phyloP scores from a whole-genome alignment of 2,329 filamentous ascomycete species.

The Xenoacremonium recifei region DNA sequence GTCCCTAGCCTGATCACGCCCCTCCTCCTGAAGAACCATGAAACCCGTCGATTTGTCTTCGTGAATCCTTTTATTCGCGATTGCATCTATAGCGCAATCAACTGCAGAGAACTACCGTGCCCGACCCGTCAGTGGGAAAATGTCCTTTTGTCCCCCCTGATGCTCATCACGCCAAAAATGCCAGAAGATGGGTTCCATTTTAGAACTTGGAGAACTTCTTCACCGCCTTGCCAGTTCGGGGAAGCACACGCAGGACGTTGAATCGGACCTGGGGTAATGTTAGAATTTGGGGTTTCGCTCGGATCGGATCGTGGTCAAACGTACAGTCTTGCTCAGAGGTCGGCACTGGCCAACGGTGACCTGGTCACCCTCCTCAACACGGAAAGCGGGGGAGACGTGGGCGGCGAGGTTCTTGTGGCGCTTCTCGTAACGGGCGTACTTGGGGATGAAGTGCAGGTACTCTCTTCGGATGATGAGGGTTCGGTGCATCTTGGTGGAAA shows the following conservation, averaged over 20 bases:
- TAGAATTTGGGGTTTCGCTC: constrained; percentile 17
- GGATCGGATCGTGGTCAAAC: constrained; percentile 37
- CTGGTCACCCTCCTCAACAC: constrained; percentile 99
- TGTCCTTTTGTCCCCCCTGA: constrained; percentile 35
- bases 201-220: constrained; percentile 99
- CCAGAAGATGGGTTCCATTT: constrained; percentile 48
- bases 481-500: constrained; percentile 99
- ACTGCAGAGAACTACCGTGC: constrained; percentile 42
- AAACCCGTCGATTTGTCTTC: constrained; percentile 35
- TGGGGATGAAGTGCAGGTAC: constrained; percentile 99
- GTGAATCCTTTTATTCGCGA: constrained; percentile 43
- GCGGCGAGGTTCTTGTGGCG: constrained; percentile 99
- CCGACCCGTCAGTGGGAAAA: constrained; percentile 39
- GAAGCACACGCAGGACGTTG: constrained; percentile 98
- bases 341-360: constrained; percentile 99
- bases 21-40: constrained; percentile 26
- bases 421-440: constrained; percentile 99
- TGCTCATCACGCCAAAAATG: constrained; percentile 57
- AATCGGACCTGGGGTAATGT: constrained; percentile 76
- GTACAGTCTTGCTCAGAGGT: constrained; percentile 98
- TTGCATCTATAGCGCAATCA: constrained; percentile 47
- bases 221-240: constrained; percentile 93
- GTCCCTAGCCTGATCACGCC: constrained; percentile 29
- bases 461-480: constrained; percentile 99
- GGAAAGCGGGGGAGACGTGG: constrained; percentile 99